phyloP scores from a whole-genome alignment of 345 rosid genomes.

The Gossypium rotundifolium region DNA sequence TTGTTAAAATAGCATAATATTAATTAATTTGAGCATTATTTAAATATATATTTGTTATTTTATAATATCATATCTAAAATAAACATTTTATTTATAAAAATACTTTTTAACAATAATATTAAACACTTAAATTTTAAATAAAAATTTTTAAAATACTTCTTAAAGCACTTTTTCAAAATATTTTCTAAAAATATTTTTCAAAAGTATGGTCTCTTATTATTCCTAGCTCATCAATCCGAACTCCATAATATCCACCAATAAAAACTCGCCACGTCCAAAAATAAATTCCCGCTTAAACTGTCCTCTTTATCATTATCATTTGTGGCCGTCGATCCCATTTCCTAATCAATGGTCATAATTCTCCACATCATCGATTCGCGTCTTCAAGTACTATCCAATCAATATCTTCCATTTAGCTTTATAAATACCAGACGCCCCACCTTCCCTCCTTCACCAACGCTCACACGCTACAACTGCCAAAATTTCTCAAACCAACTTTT shows the following conservation, averaged over 20 bases:
- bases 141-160: too few species aligned
- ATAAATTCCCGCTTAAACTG: neutral
- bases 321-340: neutral
- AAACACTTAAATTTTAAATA: too few species aligned
- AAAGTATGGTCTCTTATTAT: too few species aligned
- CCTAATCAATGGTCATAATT: neutral
- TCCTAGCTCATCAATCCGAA: neutral
- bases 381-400: neutral
- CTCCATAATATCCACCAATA: neutral
- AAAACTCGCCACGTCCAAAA: neutral
- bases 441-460: rapidly evolving
- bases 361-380: neutral
- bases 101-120: too few species aligned
- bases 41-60: too few species aligned
- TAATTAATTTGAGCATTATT: too few species aligned
- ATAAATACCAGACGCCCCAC: neutral
- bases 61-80: too few species aligned
- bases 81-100: too few species aligned
- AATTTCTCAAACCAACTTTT: neutral
- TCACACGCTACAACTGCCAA: too few species aligned
- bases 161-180: too few species aligned
- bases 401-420: neutral
- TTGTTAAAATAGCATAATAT: too few species aligned
- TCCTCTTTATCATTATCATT: neutral
- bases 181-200: too few species aligned